Evolutionary conservation across 352 stramenopile species (phyloP).

Genomic region (Globisporangium mamillatum): DNA sequence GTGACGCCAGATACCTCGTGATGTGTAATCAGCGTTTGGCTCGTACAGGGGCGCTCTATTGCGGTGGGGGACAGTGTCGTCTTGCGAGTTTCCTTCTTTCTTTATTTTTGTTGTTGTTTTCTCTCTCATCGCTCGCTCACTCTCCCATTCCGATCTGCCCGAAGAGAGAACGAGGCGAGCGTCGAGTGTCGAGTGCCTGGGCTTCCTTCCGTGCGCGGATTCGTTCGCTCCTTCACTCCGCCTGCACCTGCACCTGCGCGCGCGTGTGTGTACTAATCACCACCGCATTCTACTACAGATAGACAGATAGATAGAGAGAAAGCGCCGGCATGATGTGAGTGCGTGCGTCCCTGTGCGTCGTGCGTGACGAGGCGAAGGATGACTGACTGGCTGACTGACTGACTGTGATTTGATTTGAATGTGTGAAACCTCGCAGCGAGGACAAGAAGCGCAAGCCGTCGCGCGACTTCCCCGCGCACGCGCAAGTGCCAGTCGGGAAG

Average conservation of each 20-base stretch:
- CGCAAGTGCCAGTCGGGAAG: constrained; percentile 66
- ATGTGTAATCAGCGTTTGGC: neutral
- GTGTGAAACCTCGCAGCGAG: constrained; percentile 27
- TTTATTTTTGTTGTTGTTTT: constrained; percentile 11
- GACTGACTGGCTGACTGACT: neutral
- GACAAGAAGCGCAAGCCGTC: constrained; percentile 87
- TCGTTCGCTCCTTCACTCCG: neutral
- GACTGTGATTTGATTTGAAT: neutral
- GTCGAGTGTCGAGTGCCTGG: too few relatives aligned
- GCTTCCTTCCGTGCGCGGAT: constrained; percentile 3
- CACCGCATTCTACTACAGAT: neutral
- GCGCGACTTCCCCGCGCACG: constrained; percentile 69
- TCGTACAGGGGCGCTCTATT: neutral
- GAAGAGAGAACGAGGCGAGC: neutral
- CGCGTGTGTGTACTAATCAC: neutral
- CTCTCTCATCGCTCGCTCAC: constrained; percentile 6
- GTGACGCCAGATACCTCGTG: neutral
- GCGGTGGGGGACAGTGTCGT: neutral
- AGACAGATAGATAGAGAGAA: neutral
- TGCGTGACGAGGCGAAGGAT: neutral
- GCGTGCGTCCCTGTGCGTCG: neutral
- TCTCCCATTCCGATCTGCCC: constrained; percentile 3
- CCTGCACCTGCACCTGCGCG: too few relatives aligned
- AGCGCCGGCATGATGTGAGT: constrained; percentile 9
- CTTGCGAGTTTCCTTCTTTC: neutral